phyloP scores from a whole-genome alignment of 2,329 filamentous ascomycete genomes.

The Metarhizium guizhouense region DNA sequence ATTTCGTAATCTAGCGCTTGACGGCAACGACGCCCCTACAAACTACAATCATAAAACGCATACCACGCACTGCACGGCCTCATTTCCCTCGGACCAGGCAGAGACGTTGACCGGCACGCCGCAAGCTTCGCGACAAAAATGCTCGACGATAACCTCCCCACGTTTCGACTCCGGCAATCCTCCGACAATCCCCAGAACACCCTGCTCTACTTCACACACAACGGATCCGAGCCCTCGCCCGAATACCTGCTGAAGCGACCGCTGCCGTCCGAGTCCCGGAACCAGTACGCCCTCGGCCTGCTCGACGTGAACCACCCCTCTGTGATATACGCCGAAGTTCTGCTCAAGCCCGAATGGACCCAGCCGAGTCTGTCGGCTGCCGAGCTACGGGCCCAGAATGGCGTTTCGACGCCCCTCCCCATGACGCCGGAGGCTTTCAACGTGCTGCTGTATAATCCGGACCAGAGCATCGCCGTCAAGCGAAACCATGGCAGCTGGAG shows the following conservation, averaged over 20 bases:
- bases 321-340: conserved; percentile 78
- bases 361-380: conserved; percentile 75
- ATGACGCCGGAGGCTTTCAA: conserved; percentile 69
- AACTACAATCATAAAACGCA: too few species aligned
- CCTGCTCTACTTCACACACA: conserved; percentile 53
- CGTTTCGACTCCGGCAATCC: conserved; percentile 45
- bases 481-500: conserved; percentile 71
- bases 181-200: conserved; percentile 46
- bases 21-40: too few species aligned
- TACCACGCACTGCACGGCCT: neutral
- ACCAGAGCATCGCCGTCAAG: conserved; percentile 67
- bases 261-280: conserved; percentile 57
- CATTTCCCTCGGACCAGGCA: too few species aligned
- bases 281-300: conserved; percentile 79
- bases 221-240: conserved; percentile 71
- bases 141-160: conserved; percentile 93
- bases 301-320: conserved; percentile 74
- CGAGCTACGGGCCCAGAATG: conserved; percentile 60
- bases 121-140: conserved; percentile 34
- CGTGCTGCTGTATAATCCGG: conserved; percentile 90
- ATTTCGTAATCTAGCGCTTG: too few species aligned
- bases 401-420: conserved; percentile 55
- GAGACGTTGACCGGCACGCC: neutral
- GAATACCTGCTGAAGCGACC: conserved; percentile 77
- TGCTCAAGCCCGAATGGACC: conserved; percentile 77